Percentiles rank a stretch among this genome's conserved stretches.
Evolutionary conservation across 257 asterid genomes (phyloP).

Genomic region (Penstemon eatonii): DNA sequence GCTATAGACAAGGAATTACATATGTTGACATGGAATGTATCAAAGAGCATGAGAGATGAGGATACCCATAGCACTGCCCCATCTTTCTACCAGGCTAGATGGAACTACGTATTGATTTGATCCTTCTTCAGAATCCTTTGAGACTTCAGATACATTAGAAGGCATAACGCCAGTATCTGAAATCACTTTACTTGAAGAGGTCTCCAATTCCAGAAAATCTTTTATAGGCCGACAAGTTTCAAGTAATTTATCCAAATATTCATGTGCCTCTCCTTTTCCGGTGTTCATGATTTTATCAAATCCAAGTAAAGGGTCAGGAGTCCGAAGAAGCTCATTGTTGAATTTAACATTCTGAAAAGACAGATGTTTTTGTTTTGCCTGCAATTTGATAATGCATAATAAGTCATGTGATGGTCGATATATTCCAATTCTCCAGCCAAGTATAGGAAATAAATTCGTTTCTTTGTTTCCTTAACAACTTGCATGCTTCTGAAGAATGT

Average conservation of each 20-base stretch:
- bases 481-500: neutral
- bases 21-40: slow-evolving; percentile 21
- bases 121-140: slow-evolving; percentile 41
- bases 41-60: slow-evolving; percentile 29
- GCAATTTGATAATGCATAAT: slow-evolving; percentile 33
- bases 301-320: slow-evolving; percentile 61
- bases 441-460: slow-evolving; percentile 5
- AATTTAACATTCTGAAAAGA: slow-evolving; percentile 50
- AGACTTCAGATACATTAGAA: slow-evolving; percentile 34
- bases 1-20: slow-evolving; percentile 22
- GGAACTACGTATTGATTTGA: slow-evolving; percentile 58
- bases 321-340: slow-evolving; percentile 54
- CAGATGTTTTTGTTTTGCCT: slow-evolving; percentile 80
- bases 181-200: slow-evolving; percentile 31
- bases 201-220: slow-evolving; percentile 60
- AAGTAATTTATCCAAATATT: slow-evolving; percentile 44
- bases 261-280: slow-evolving; percentile 39
- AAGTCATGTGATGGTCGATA: slow-evolving; percentile 12
- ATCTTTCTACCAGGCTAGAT: slow-evolving; percentile 68
- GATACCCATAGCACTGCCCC: slow-evolving; percentile 99
- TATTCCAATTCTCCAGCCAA: slow-evolving; percentile 6
- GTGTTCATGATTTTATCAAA: slow-evolving; percentile 35
- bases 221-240: slow-evolving; percentile 63
- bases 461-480: neutral
- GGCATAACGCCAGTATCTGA: slow-evolving; percentile 32